These are phyloP conservation scores for Globisporangium nagaii DNA, from an alignment of 352 stramenopile genomes.

Conservation along the genomic window DNA sequence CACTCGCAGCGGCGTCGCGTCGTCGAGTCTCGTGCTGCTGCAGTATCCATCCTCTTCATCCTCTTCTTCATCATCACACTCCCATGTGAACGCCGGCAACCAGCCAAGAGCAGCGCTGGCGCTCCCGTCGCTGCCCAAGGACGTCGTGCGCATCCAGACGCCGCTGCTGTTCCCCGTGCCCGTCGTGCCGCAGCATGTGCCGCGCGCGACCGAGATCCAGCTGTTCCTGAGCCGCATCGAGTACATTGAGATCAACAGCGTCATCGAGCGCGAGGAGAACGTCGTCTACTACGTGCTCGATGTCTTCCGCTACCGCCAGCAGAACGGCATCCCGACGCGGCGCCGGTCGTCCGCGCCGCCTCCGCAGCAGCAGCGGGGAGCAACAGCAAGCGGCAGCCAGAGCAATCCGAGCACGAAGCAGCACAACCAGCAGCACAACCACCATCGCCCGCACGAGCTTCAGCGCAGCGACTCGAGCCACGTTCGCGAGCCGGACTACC, in stretches of 20 bases:
- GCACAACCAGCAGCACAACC: too few relatives aligned
- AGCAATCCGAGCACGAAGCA: too few relatives aligned
- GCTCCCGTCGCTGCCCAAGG: conserved; percentile 16
- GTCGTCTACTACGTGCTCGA: conserved; percentile 56
- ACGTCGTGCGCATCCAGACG: conserved; percentile 22
- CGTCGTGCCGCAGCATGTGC: conserved; percentile 42
- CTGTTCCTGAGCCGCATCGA: conserved; percentile 56
- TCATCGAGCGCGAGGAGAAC: conserved; percentile 39
- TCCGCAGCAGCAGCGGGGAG: conserved; percentile 4
- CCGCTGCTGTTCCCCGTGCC: conserved; percentile 37
- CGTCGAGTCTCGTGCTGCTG: conserved; percentile 3
- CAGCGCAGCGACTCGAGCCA: conserved; percentile 5
- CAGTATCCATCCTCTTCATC: conserved; percentile 2
- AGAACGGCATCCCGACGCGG: conserved; percentile 40
- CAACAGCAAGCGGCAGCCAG: not conserved
- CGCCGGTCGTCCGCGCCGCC: conserved; percentile 14
- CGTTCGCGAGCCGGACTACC: conserved; percentile 33
- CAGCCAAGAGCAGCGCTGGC: not conserved
- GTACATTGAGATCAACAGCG: conserved; percentile 44
- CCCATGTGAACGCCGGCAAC: not conserved
- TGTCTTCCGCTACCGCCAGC: conserved; percentile 49
- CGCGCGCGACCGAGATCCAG: conserved; percentile 48
- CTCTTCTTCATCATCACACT: not conserved
- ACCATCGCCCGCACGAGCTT: not conserved
- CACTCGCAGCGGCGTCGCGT: not conserved